Evolutionary conservation across 345 rosid species (phyloP).

Genomic region (Adansonia digitata): DNA sequence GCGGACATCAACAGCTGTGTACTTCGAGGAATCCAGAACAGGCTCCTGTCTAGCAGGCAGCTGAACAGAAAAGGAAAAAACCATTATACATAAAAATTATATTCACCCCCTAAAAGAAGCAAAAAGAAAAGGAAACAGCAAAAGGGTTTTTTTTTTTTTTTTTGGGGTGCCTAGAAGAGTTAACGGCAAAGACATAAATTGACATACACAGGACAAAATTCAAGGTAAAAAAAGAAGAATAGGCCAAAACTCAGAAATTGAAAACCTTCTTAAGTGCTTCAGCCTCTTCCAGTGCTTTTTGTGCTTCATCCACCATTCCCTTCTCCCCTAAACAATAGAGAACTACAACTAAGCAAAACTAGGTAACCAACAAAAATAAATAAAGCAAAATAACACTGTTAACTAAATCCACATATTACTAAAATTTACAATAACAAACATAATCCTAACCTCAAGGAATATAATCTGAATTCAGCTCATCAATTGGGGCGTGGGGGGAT

Average conservation of each 20-base stretch:
- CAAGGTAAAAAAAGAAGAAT: neutral
- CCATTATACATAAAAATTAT: neutral
- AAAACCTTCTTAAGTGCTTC: constrained; percentile 97
- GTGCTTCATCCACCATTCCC: constrained; percentile 99
- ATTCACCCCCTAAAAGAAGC: neutral
- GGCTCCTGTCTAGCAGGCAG: constrained; percentile 9
- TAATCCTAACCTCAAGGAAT: neutral
- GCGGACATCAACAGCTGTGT: constrained; percentile 5
- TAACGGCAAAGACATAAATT: neutral
- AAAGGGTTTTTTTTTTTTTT: neutral
- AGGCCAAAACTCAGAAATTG: neutral
- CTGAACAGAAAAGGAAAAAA: neutral
- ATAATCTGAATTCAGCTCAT: neutral
- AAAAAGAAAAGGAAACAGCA: neutral
- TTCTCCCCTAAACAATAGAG: constrained; percentile 37
- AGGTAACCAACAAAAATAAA: neutral
- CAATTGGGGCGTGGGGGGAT: neutral
- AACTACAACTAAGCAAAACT: neutral
- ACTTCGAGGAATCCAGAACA: neutral
- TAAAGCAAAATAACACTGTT: neutral
- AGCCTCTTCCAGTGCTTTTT: constrained; percentile 96
- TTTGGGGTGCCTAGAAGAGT: neutral
- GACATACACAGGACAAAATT: neutral
- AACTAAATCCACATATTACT: neutral
- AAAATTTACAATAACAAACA: neutral